Base-by-base conservation (phyloP, 2,329 filamentous ascomycete genomes). In the Aspergillus pseudoglaucus region DNA sequence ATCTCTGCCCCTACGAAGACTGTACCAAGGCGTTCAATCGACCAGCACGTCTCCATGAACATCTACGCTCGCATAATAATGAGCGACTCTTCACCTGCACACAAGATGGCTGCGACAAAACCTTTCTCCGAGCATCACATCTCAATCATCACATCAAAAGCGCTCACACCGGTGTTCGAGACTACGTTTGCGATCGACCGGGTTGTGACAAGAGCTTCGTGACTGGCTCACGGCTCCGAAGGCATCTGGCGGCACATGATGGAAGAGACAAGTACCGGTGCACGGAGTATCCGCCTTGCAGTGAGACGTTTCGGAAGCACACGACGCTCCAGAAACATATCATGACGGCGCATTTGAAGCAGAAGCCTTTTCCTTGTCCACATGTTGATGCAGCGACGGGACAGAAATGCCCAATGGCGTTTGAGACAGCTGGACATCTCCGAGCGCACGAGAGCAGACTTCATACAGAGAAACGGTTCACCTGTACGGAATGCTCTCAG, bases 1-100 rank as follows among this genome's bases (percentile, higher is more conserved):
- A 90, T 54, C 73, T 75, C 47, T 96, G 91, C 69, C 82, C 85
- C 1, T 84, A 82, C 64, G 79, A 84, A 9, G 80, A 77, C 53
- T 97, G 91, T 64, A 71, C 74, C 49, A 94, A 94, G 70, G 83
- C 84, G 6, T 97, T 93, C 75, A 95, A 95, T 66, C 84, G 91
- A 3, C 90, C 89, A 1, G 86, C 86, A 30, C 82, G 88, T 23
- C 77, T 96, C 3, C 77, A 85, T 50, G 83, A 88, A 49, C 91
- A 97, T 61, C 71, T 91, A 20, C 80, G 89, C 53, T 90, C 87
- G 1, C 91, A 97, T 66, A 91, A 82, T 46, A 89, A 91, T 57
- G 87, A 91, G 57, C 82, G 90, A 1, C 83, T 89, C 0, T 94
- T 87, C 66, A 75, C 77, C 35, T 97, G 91, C 62, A 73, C 76